phyloP scores from a whole-genome alignment of 495 filamentous ascomycete genomes.

The Penicillium steckii region DNA sequence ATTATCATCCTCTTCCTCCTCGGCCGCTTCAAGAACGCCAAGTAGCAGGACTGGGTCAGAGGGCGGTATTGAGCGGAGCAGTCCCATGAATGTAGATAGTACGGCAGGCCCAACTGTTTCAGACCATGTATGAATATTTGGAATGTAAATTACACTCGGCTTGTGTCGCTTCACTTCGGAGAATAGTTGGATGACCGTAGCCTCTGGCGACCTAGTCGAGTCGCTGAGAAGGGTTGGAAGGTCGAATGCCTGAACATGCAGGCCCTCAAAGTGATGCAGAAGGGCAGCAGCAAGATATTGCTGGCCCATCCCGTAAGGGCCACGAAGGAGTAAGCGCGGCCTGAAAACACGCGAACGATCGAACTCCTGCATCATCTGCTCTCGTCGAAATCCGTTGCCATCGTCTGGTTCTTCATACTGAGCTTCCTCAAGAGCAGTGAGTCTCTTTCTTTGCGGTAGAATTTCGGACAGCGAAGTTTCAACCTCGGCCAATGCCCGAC shows the following conservation, averaged over 20 bases:
- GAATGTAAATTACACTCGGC: slow-evolving; percentile 93
- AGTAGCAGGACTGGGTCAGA: slow-evolving; percentile 87
- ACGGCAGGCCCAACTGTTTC: slow-evolving; percentile 61
- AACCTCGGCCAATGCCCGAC: slow-evolving; percentile 65
- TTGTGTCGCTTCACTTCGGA: slow-evolving; percentile 90
- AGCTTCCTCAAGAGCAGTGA: slow-evolving; percentile 90
- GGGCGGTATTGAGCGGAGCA: slow-evolving; percentile 75
- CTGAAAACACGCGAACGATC: slow-evolving; percentile 86
- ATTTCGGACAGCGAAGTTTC: slow-evolving; percentile 67
- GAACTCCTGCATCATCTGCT: slow-evolving; percentile 87
- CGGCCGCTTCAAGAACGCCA: slow-evolving; percentile 68
- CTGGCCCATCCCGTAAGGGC: slow-evolving; percentile 86
- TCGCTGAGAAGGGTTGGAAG: slow-evolving; percentile 76
- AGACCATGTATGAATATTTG: slow-evolving; percentile 85
- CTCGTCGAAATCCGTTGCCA: slow-evolving; percentile 75
- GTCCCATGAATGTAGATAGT: slow-evolving; percentile 74
- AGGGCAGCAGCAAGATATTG: slow-evolving; percentile 85
- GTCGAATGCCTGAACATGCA: slow-evolving; percentile 96
- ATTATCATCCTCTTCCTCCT: slow-evolving; percentile 53
- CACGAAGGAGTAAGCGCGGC: slow-evolving; percentile 78
- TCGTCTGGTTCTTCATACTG: slow-evolving; percentile 86
- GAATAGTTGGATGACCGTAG: slow-evolving; percentile 85
- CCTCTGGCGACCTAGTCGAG: slow-evolving; percentile 72
- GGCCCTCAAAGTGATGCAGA: slow-evolving; percentile 83
- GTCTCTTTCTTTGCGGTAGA: slow-evolving; percentile 76